phyloP scores from a whole-genome alignment of 345 rosid genomes.

The Camelina sativa region DNA sequence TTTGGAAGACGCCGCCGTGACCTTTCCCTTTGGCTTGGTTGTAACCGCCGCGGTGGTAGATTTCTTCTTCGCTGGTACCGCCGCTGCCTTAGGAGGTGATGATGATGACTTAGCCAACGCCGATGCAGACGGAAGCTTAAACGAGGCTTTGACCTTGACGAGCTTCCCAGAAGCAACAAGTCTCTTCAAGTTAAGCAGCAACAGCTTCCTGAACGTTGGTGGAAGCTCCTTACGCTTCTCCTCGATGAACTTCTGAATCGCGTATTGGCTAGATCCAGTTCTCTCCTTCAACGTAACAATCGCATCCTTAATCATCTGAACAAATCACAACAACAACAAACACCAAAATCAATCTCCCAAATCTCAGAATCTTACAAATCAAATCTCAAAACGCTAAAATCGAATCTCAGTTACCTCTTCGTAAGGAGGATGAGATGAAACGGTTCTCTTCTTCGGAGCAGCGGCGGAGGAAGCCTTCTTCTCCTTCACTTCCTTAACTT shows the following conservation, averaged over 20 bases:
- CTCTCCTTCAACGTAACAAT: slow-evolving; percentile 75
- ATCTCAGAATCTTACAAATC: background rate
- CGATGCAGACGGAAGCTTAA: slow-evolving; percentile 57
- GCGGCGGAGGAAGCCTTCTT: slow-evolving; percentile 43
- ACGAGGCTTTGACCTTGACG: slow-evolving; percentile 77
- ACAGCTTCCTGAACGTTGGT: slow-evolving; percentile 60
- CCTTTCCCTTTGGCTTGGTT: slow-evolving; percentile 48
- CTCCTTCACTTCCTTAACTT: slow-evolving; percentile 55
- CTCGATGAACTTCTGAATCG: slow-evolving; percentile 79
- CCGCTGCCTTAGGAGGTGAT: slow-evolving; percentile 24
- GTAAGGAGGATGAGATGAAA: slow-evolving; percentile 69
- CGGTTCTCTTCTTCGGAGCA: slow-evolving; percentile 52
- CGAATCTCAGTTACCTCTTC: slow-evolving; percentile 59
- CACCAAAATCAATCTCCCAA: slow-evolving; percentile 14
- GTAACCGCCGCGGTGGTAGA: slow-evolving; percentile 23
- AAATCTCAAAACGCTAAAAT: background rate
- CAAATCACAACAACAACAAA: background rate
- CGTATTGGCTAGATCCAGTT: slow-evolving; percentile 88
- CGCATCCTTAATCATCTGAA: slow-evolving; percentile 81
- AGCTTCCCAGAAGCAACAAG: slow-evolving; percentile 69
- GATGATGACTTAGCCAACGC: slow-evolving; percentile 44
- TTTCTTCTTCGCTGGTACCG: slow-evolving; percentile 44
- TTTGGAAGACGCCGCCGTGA: slow-evolving; percentile 23
- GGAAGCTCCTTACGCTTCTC: slow-evolving; percentile 74
- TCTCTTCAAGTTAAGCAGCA: slow-evolving; percentile 67